Conservation (phyloP, 1,284 basidiomycete species). For the Cryptococcus sp. region DNA sequence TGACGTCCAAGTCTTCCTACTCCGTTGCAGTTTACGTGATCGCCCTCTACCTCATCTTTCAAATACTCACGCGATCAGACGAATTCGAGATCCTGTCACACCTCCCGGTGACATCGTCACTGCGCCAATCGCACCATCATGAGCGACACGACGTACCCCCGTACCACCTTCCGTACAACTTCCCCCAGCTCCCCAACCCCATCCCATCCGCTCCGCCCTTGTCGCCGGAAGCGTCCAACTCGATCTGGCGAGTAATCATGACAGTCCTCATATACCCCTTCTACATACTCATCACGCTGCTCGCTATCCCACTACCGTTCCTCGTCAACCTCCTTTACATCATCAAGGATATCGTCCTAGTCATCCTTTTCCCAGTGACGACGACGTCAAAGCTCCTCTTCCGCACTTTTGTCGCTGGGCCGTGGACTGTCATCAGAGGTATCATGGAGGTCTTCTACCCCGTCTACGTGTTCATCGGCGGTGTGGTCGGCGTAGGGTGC, state of each 20-base stretch:
- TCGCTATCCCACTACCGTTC: constrained; percentile 41
- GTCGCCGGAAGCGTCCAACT: constrained; percentile 8
- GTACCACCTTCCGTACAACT: constrained; percentile 39
- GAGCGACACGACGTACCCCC: constrained; percentile 12
- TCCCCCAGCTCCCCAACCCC: constrained; percentile 32
- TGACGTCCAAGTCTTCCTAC: background rate
- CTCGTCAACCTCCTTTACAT: constrained; percentile 31
- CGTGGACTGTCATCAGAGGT: constrained; percentile 23
- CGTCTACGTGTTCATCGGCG: constrained; percentile 44
- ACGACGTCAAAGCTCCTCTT: constrained; percentile 27
- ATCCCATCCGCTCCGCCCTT: constrained; percentile 16
- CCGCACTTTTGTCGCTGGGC: constrained; percentile 38
- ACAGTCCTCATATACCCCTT: constrained; percentile 39
- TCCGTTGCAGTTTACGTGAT: constrained; percentile 44
- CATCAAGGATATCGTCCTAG: constrained; percentile 22
- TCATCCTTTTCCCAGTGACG: constrained; percentile 42
- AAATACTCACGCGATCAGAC: constrained; percentile 48
- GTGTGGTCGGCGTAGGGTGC: constrained; percentile 40
- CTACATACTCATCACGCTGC: constrained; percentile 38
- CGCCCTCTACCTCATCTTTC: constrained; percentile 46
- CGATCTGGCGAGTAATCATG: constrained; percentile 28
- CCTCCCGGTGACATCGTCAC: constrained; percentile 26
- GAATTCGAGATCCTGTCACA: constrained; percentile 47
- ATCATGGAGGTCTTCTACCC: constrained; percentile 43
- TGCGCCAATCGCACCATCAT: constrained; percentile 17